Percentiles rank a stretch among this genome's conserved stretches.
Conservation (phyloP, 495 filamentous ascomycete species). For the Podospora tetraspora region DNA sequence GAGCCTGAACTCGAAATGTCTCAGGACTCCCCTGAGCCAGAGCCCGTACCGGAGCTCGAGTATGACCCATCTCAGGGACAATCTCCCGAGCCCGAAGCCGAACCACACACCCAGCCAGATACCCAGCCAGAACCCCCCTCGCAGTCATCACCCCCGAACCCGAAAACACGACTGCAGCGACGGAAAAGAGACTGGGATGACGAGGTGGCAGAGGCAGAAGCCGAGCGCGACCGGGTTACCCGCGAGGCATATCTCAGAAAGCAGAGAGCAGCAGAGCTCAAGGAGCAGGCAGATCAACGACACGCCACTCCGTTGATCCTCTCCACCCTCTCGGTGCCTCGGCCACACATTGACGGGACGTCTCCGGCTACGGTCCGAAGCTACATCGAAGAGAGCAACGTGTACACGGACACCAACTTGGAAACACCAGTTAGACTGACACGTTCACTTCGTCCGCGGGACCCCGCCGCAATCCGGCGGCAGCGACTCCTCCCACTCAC, state of each 20-base stretch:
- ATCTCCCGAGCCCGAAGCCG: background rate
- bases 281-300: slow-evolving; percentile 3
- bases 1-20: background rate
- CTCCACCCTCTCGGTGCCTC: background rate
- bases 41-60: background rate
- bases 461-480: background rate
- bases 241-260: slow-evolving; percentile 12
- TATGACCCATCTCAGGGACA: background rate
- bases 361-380: slow-evolving; percentile 23
- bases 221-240: slow-evolving; percentile 17
- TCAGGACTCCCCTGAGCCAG: background rate
- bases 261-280: slow-evolving; percentile 13
- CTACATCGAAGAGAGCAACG: slow-evolving; percentile 32
- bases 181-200: slow-evolving; percentile 21
- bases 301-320: background rate
- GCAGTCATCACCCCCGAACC: background rate
- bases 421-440: slow-evolving; percentile 16
- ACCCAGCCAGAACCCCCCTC: background rate
- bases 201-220: slow-evolving; percentile 15
- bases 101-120: background rate
- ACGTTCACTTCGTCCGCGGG: background rate
- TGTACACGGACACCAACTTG: slow-evolving; percentile 31
- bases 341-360: background rate
- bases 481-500: background rate
- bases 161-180: background rate